Evolutionary conservation across 352 stramenopile species (phyloP), one percentile per base, ranked within the genome.

Genomic region (Pilasporangium apinafurcum): DNA sequence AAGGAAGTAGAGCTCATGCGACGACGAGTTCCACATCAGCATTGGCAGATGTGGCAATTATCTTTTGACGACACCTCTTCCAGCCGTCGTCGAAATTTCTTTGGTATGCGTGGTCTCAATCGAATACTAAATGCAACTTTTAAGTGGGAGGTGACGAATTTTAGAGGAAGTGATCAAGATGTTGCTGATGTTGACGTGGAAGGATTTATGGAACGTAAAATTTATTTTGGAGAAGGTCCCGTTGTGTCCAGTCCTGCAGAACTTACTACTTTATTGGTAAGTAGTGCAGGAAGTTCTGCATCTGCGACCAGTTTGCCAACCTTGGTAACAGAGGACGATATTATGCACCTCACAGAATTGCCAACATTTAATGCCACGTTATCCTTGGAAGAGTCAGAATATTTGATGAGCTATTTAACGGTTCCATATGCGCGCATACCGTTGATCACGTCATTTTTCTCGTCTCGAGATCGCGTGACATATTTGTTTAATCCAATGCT

Each of bases 371-470:
- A 95, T 35, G 83, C 95, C 34, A 95, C 96, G 18, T 68, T 99
- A n/a, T 95, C 86, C 10, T 81, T 92, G 17, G 92, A 97, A 43
- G 96, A 99, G 54, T 96, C 91, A 0, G 96, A 99, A 65, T 94
- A 97, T 9, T 88, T 99, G 44, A 86, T 99, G 48, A 96, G 97
- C 56, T 99, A 99, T 61, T 80, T 99, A 43, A 99, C 97, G 5
- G 97, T 98, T 8, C 97, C 97, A 24, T 99, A 99, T 55, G 90
- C 98, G 24, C 64, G 96, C 17, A 99, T 99, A 53, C 97, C 97
- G 26, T 77, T 99, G 5, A 83, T 99, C 24, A 62, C 97, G 8
- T 92, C 97, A 34, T 99, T 99, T 50, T 99, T 99, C 48, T 85
- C 95, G 6, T 94, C 81, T 10, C 65, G 85, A 32, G 85, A 96